Conservation (phyloP, 805 yeast genomes). For the Candida broadrunensis region DNA sequence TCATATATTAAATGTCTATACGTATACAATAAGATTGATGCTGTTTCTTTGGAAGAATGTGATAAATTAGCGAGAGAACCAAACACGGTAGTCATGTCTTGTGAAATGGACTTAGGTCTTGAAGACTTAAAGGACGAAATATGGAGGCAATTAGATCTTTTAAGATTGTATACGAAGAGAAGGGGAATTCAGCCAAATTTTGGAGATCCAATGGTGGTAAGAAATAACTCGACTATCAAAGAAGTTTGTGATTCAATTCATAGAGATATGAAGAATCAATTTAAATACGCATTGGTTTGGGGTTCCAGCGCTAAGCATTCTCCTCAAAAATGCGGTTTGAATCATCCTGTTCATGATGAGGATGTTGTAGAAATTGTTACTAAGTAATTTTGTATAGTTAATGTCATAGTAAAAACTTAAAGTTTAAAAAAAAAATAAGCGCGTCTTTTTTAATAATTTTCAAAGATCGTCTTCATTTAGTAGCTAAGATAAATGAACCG, state of each 20-base stretch:
- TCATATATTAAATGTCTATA: constrained; percentile 89
- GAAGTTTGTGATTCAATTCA: constrained; percentile 91
- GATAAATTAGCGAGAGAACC: constrained; percentile 91
- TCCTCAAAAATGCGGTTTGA: constrained; percentile 94
- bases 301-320: constrained; percentile 93
- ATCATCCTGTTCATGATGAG: constrained; percentile 81
- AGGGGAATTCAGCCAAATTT: constrained; percentile 82
- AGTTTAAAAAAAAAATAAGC: too few species aligned
- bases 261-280: constrained; percentile 85
- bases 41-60: constrained; percentile 91
- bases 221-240: constrained; percentile 73
- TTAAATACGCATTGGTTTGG: constrained; percentile 95
- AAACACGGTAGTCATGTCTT: constrained; percentile 90
- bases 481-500: neutral
- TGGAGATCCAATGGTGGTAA: constrained; percentile 86
- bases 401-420: too few species aligned
- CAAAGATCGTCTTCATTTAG: neutral
- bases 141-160: constrained; percentile 81
- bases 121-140: constrained; percentile 88
- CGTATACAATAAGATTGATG: constrained; percentile 93
- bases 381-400: too few species aligned
- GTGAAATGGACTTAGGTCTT: constrained; percentile 82
- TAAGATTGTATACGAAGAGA: constrained; percentile 83
- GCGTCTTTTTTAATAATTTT: neutral
- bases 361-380: constrained; percentile 92